These are phyloP conservation scores for Drechmeria coniospora DNA, from an alignment of 2,329 filamentous ascomycete genomes.

Conservation along the genomic window DNA sequence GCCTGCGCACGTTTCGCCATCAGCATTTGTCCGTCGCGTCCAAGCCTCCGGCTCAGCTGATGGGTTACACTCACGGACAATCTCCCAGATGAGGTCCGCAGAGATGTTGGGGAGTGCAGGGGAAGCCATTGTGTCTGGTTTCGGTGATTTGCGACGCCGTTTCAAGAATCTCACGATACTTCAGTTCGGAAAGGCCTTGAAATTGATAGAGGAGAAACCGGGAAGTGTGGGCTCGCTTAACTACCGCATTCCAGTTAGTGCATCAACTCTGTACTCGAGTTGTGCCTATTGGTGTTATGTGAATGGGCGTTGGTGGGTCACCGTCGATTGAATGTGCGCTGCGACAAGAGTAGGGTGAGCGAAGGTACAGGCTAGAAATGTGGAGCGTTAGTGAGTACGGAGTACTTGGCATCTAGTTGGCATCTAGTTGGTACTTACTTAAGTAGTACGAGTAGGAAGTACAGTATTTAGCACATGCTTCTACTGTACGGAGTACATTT, in stretches of 20 bases:
- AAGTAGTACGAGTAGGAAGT: too few relatives aligned
- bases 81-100: slow-evolving; percentile 85
- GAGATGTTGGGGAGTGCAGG: slow-evolving; percentile 59
- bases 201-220: slow-evolving; percentile 10
- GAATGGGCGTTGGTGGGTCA: slow-evolving; percentile 5
- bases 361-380: too few relatives aligned
- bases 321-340: neutral
- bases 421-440: too few relatives aligned
- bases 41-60: neutral
- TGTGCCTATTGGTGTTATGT: slow-evolving; percentile 8
- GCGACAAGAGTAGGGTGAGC: neutral
- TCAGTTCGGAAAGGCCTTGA: slow-evolving; percentile 6
- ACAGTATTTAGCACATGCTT: too few relatives aligned
- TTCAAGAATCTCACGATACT: slow-evolving; percentile 10
- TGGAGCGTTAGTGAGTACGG: too few relatives aligned
- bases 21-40: neutral
- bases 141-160: slow-evolving; percentile 14
- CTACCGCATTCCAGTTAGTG: slow-evolving; percentile 15
- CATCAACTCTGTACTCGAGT: slow-evolving; percentile 4
- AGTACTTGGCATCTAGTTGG: too few relatives aligned
- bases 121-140: slow-evolving; percentile 37
- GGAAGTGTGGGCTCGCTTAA: slow-evolving; percentile 28
- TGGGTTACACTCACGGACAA: slow-evolving; percentile 65
- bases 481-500: too few relatives aligned
- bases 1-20: slow-evolving; percentile 34